Conservation (phyloP, 208 protist species). For the Leishmania turanica region DNA sequence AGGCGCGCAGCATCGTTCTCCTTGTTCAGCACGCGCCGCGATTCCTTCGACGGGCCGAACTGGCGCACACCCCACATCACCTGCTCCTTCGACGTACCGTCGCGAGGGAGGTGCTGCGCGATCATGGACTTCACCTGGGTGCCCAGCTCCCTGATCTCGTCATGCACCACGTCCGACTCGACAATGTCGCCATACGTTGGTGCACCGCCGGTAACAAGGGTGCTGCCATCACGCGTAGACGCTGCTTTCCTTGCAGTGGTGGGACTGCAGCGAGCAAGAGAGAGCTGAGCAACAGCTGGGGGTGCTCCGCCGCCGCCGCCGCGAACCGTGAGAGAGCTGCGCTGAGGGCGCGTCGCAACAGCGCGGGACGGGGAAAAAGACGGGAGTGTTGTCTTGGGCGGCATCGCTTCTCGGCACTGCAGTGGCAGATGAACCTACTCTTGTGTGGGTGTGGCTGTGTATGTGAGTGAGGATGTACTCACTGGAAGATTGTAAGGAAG, state of each 20-base stretch:
- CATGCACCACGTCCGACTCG: conserved; percentile 72
- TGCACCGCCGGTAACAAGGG: not conserved
- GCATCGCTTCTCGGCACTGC: not conserved
- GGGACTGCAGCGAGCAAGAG: not conserved
- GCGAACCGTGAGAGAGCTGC: not conserved
- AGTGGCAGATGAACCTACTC: not conserved
- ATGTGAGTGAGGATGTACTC: not conserved
- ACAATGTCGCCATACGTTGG: conserved; percentile 55
- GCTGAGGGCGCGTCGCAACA: not conserved
- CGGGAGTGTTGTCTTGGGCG: conserved; percentile 4
- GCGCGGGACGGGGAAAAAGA: conserved; percentile 2
- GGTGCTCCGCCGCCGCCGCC: not conserved
- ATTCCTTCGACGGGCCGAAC: conserved; percentile 79
- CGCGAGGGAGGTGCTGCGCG: conserved; percentile 49
- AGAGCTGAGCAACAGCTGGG: not conserved
- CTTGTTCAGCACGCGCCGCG: conserved; percentile 59
- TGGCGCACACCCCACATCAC: conserved; percentile 63
- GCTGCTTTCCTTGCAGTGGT: not conserved
- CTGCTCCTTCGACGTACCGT: conserved; percentile 68
- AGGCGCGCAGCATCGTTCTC: conserved; percentile 80
- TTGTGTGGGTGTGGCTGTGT: not conserved
- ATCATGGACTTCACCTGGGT: conserved; percentile 48
- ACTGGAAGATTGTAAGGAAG: not conserved
- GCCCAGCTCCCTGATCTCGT: conserved; percentile 72
- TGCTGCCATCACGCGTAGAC: not conserved